These are phyloP conservation scores for Castanopsis chinensis DNA, from an alignment of 306 rosid genomes.

Conservation along the genomic window DNA sequence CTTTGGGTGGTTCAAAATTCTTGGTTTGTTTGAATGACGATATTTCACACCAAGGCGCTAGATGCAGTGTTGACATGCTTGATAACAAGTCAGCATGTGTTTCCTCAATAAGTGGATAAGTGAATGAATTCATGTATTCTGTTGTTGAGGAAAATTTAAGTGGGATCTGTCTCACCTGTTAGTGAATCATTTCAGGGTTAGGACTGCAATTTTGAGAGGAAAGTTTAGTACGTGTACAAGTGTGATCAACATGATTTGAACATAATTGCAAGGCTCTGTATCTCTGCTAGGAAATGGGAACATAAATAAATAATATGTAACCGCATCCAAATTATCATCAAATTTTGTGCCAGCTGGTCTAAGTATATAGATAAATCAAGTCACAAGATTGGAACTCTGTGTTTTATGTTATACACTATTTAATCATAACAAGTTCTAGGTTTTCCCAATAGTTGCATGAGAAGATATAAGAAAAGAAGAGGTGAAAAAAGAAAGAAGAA, in stretches of 20 bases:
- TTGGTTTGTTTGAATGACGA: neutral
- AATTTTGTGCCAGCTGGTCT: too few relatives aligned
- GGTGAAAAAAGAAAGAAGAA: fast-evolving
- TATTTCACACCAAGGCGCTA: constrained; percentile 38
- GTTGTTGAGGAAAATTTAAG: constrained; percentile 26
- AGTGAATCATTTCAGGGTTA: neutral
- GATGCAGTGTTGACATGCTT: constrained; percentile 22
- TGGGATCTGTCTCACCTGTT: constrained; percentile 51
- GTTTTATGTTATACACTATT: too few relatives aligned
- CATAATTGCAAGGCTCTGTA: neutral
- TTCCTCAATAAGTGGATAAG: constrained; percentile 53
- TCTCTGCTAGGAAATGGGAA: neutral
- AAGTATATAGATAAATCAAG: too few relatives aligned
- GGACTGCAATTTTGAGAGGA: neutral
- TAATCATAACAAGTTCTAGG: too few relatives aligned
- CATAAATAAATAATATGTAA: too few relatives aligned
- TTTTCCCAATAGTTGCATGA: too few relatives aligned
- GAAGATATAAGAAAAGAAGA: too few relatives aligned
- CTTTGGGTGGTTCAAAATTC: constrained; percentile 2
- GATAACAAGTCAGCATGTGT: constrained; percentile 43
- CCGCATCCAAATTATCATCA: too few relatives aligned
- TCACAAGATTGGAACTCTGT: too few relatives aligned
- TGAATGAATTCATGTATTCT: constrained; percentile 44
- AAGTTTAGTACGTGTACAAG: neutral
- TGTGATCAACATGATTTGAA: neutral